A percentile compares a stretch with the other conserved stretches of the same genome.
Conservation (phyloP, 768 basidiomycete species). For the Kwoniella dendrophila region DNA sequence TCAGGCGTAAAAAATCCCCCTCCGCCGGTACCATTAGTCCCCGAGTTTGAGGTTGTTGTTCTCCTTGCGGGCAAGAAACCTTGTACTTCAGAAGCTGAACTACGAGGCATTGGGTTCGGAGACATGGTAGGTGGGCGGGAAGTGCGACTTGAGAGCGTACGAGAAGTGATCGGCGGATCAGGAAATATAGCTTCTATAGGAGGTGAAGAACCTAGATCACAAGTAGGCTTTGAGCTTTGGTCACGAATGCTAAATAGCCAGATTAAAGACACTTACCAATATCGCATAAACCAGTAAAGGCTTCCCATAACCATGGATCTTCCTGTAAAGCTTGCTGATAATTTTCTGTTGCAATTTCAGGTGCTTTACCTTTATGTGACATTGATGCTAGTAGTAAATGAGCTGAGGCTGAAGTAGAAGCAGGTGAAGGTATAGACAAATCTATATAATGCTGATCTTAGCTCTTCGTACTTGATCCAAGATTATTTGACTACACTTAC, state of each 20-base stretch:
- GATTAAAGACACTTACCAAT: slow-evolving; percentile 41
- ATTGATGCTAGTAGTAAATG: slow-evolving; percentile 33
- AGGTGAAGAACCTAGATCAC: slow-evolving; percentile 27
- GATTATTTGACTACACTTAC: slow-evolving; percentile 23
- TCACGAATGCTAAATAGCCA: too few relatives aligned
- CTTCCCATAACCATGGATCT: slow-evolving; percentile 55
- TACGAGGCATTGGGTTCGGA: slow-evolving; percentile 46
- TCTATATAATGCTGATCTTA: slow-evolving; percentile 16
- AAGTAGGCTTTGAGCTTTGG: slow-evolving; percentile 8
- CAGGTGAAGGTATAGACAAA: slow-evolving; percentile 25
- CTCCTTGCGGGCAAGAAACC: slow-evolving; percentile 32
- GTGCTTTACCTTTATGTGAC: slow-evolving; percentile 42
- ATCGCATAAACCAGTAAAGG: slow-evolving; percentile 52
- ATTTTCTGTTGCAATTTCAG: slow-evolving; percentile 34
- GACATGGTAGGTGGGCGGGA: slow-evolving; percentile 38
- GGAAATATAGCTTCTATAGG: slow-evolving; percentile 35
- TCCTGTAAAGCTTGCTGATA: slow-evolving; percentile 43
- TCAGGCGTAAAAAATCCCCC: slow-evolving; percentile 46
- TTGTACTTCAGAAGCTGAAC: slow-evolving; percentile 46
- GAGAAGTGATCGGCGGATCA: slow-evolving; percentile 31
- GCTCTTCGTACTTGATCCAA: background rate
- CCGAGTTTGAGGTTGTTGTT: background rate
- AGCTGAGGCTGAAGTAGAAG: slow-evolving; percentile 26
- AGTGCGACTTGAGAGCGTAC: slow-evolving; percentile 21
- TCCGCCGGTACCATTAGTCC: slow-evolving; percentile 2